Conservation (phyloP, 768 basidiomycete genomes). For the Crepidotus variabilis region DNA sequence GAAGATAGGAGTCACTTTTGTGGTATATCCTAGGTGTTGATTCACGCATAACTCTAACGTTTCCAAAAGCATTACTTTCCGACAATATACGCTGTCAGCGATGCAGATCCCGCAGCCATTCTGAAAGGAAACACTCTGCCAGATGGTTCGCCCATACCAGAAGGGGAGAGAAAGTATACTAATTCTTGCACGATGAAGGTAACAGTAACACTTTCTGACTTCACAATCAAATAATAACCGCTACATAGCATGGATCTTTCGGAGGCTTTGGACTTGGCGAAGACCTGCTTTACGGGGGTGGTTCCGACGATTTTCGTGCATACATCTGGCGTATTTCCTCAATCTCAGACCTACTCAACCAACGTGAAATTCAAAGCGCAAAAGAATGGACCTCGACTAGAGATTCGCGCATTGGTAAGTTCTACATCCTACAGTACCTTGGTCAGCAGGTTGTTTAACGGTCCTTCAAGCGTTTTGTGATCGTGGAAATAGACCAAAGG, state of each 20-base stretch:
- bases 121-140: conserved; percentile 58
- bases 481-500: conserved; percentile 33
- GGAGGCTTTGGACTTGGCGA: conserved; percentile 51
- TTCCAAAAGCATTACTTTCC: conserved; percentile 57
- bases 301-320: conserved; percentile 79
- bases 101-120: conserved; percentile 66
- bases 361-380: conserved; percentile 40
- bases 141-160: conserved; percentile 45
- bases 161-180: conserved; percentile 51
- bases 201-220: conserved; percentile 5
- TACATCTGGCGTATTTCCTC: conserved; percentile 79
- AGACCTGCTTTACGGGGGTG: conserved; percentile 65
- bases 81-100: conserved; percentile 64
- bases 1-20: conserved; percentile 62
- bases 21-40: conserved; percentile 33
- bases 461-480: conserved; percentile 24
- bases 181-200: conserved; percentile 84
- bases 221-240: neutral
- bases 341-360: conserved; percentile 34
- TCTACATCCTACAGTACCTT: neutral
- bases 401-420: conserved; percentile 35
- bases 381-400: conserved; percentile 41
- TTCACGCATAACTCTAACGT: conserved; percentile 10
- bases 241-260: conserved; percentile 67
- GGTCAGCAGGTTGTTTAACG: conserved; percentile 1